Conservation (phyloP, 2,329 filamentous ascomycete species). For the Lasiodiplodia citricola region DNA sequence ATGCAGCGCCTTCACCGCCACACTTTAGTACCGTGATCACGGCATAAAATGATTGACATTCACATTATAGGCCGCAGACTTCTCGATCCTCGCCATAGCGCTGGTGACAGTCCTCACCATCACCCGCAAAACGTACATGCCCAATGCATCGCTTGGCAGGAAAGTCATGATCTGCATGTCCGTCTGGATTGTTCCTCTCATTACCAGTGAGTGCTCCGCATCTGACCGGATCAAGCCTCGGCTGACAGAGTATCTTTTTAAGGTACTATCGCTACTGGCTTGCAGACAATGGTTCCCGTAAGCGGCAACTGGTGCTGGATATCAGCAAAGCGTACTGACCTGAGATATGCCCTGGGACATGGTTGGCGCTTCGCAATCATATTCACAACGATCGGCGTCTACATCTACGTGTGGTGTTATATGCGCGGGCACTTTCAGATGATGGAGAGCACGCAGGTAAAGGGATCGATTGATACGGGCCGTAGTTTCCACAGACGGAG, state of each 20-base stretch:
- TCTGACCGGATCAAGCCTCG: too few species aligned
- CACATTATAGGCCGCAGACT: constrained; percentile 35
- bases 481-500: background rate
- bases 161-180: constrained; percentile 45
- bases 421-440: constrained; percentile 29
- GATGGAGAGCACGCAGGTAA: background rate
- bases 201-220: constrained; percentile 38
- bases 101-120: constrained; percentile 51
- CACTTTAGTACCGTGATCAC: too few species aligned
- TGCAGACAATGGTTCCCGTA: constrained; percentile 42
- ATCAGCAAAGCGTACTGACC: constrained; percentile 38
- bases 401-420: constrained; percentile 50
- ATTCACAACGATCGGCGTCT: constrained; percentile 47
- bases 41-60: background rate
- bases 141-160: constrained; percentile 35
- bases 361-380: constrained; percentile 55
- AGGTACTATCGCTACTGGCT: background rate
- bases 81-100: constrained; percentile 54
- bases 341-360: constrained; percentile 53
- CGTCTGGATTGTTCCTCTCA: constrained; percentile 50
- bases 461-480: background rate
- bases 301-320: constrained; percentile 60
- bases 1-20: background rate
- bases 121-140: constrained; percentile 42
- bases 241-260: background rate